Evolutionary conservation across 1,284 basidiomycete genomes (phyloP).

Genomic region (Inonotus hispidus): DNA sequence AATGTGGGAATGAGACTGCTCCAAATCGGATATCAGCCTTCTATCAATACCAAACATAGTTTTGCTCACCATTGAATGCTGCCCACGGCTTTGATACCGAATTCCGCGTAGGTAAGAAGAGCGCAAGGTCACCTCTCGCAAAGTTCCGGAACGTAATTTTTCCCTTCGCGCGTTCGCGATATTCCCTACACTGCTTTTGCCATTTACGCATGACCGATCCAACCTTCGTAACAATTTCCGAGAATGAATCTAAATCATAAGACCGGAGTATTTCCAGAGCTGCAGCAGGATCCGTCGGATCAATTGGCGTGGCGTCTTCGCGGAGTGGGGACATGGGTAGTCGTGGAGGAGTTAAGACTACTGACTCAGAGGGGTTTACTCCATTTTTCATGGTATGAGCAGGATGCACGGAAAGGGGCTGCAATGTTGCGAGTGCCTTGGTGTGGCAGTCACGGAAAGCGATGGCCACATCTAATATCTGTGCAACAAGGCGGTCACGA

Average conservation of each 20-base stretch:
- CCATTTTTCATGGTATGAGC: constrained; percentile 33
- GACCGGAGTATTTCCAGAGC: constrained; percentile 64
- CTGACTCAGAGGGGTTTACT: constrained; percentile 38
- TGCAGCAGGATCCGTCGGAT: constrained; percentile 62
- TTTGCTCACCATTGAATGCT: constrained; percentile 13
- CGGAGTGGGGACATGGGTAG: constrained; percentile 39
- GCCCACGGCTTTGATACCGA: constrained; percentile 77
- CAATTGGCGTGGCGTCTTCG: constrained; percentile 66
- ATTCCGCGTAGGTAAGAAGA: constrained; percentile 94
- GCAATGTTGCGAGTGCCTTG: constrained; percentile 60
- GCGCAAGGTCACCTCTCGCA: constrained; percentile 85
- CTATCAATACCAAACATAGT: constrained; percentile 43
- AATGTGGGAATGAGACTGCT: constrained; percentile 91
- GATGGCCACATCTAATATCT: constrained; percentile 69
- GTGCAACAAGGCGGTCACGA: constrained; percentile 56
- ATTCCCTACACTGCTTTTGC: constrained; percentile 94
- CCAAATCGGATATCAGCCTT: background rate
- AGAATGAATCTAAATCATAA: constrained; percentile 80
- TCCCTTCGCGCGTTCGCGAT: constrained; percentile 85
- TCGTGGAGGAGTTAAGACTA: constrained; percentile 43
- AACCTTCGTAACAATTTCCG: constrained; percentile 76
- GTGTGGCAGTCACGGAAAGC: constrained; percentile 68
- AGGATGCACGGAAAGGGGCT: constrained; percentile 57
- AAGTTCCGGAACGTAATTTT: constrained; percentile 95
- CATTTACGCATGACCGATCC: constrained; percentile 89